phyloP scores from a whole-genome alignment of 1,284 basidiomycete genomes.

The Xerocomus minutiporus region DNA sequence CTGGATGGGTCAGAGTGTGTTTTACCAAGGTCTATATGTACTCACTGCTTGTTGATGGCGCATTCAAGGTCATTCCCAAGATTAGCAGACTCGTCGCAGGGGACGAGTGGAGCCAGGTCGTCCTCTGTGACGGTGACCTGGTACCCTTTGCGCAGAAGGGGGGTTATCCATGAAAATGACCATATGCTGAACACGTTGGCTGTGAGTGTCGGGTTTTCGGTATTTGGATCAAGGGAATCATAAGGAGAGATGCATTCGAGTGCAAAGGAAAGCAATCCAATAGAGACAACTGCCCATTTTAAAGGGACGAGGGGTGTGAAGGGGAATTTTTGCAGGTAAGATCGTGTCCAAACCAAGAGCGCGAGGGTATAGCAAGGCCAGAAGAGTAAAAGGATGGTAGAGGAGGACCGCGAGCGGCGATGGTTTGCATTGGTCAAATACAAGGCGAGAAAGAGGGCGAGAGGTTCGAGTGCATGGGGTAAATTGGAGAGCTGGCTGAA shows the following conservation, averaged over 20 bases:
- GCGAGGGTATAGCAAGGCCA: slow-evolving; percentile 70
- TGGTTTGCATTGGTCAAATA: slow-evolving; percentile 67
- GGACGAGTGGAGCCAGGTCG: slow-evolving; percentile 67
- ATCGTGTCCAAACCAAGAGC: slow-evolving; percentile 61
- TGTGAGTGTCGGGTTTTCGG: slow-evolving; percentile 70
- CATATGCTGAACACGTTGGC: slow-evolving; percentile 82
- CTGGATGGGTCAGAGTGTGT: slow-evolving; percentile 6
- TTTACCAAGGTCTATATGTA: too few relatives aligned
- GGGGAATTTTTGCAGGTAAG: slow-evolving; percentile 31
- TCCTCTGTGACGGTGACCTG: slow-evolving; percentile 65
- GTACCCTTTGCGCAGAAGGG: slow-evolving; percentile 68
- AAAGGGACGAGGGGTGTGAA: slow-evolving; percentile 40
- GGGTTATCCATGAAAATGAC: slow-evolving; percentile 79
- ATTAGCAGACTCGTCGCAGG: slow-evolving; percentile 68
- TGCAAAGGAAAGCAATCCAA: slow-evolving; percentile 57
- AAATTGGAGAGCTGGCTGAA: slow-evolving; percentile 36
- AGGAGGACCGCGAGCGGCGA: slow-evolving; percentile 69
- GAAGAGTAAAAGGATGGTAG: slow-evolving; percentile 77
- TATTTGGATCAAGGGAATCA: slow-evolving; percentile 41
- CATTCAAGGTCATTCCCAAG: slow-evolving; percentile 63
- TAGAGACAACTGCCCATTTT: slow-evolving; percentile 42
- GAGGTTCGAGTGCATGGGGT: slow-evolving; percentile 54
- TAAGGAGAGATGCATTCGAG: slow-evolving; percentile 77
- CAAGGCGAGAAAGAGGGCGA: slow-evolving; percentile 45
- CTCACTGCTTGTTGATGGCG: slow-evolving; percentile 59